Evolutionary conservation across 768 basidiomycete species (phyloP).

Genomic region (Pleurotus cornucopiae): DNA sequence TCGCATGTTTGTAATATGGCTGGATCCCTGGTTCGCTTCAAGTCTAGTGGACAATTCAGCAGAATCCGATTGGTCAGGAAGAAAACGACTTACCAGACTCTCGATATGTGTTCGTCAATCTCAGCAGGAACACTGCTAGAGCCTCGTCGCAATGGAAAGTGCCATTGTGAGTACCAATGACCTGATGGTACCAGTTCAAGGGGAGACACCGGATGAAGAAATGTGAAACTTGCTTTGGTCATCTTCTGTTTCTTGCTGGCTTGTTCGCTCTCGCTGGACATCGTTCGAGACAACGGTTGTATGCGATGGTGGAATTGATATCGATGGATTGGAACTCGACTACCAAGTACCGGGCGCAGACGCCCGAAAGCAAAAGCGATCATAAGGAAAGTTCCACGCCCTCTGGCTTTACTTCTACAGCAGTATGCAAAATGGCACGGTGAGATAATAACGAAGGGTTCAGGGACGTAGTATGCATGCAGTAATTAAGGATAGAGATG

Average conservation of each 20-base stretch:
- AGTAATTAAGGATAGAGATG: background rate
- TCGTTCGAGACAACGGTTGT: background rate
- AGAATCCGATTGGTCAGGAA: background rate
- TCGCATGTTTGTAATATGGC: slow-evolving; percentile 72
- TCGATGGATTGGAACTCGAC: background rate
- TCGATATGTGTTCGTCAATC: slow-evolving; percentile 69
- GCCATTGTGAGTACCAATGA: slow-evolving; percentile 92
- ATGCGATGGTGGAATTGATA: background rate
- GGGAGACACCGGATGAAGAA: background rate
- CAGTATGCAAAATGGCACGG: background rate
- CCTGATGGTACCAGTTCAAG: slow-evolving; percentile 31
- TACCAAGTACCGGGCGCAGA: background rate
- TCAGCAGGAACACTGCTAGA: slow-evolving; percentile 86
- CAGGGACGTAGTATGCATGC: background rate
- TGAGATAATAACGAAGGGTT: background rate
- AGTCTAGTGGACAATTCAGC: slow-evolving; percentile 27
- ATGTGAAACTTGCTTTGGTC: slow-evolving; percentile 27
- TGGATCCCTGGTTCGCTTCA: slow-evolving; percentile 75
- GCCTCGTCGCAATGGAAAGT: slow-evolving; percentile 98
- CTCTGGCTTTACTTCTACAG: background rate
- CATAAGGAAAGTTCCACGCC: background rate
- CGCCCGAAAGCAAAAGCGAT: background rate
- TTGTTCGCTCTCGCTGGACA: slow-evolving; percentile 2
- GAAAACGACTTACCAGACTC: slow-evolving; percentile 54
- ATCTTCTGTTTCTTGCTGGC: slow-evolving; percentile 34